Base-by-base conservation (phyloP, 2,329 filamentous ascomycete species). In the Claviceps digitariae region DNA sequence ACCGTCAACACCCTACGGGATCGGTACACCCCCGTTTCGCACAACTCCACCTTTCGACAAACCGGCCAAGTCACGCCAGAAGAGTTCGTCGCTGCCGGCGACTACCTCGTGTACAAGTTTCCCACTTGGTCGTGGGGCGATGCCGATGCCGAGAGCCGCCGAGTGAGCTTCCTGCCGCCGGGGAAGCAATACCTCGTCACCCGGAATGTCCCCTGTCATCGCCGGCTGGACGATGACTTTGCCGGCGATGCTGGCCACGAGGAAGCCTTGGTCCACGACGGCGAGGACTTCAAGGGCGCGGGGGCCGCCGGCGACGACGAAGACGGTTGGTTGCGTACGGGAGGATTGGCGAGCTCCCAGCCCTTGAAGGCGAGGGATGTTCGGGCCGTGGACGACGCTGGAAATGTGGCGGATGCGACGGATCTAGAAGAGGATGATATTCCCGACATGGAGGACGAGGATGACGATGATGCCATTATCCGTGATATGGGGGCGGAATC, bases 61-160 rank as follows among this genome's bases (percentile, higher is more conserved):
- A 95, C 90, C 4, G 93, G 93, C 59, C 87, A 97, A 73, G 93
- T 98, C 71, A 97, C 91, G 0, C 91, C 91, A 20, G 91, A 96
- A 65, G 93, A 98, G 76, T 98, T 98, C 69, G 78, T 96, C 50
- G 85, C 87, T 4, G 93, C 93, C 3, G 93, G 93, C 62, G 93
- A 98, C 74, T 98, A 97, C 68, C 83, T 98, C 40, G 90, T 95
- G 64, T 95, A 94, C 82, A 97, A 96, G 75, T 98, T 98, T 72
- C 93, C 91, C 9, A 95, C 91, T 55, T 98, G 93, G 93, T 86
- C 88, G 50, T 98, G 93, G 93, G 83, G 86, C 59, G 88, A 93
- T 63, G 90, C 91, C 60, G 87, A 91, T 53, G 82, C 83, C n/a
- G 80, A 84, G 1, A 78, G 81, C 57, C 87, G 89, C 67, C 85